Evolutionary conservation across 2,329 filamentous ascomycete genomes (phyloP), one percentile per base, ranked within the genome.

Genomic region (Neospermospora avenae): DNA sequence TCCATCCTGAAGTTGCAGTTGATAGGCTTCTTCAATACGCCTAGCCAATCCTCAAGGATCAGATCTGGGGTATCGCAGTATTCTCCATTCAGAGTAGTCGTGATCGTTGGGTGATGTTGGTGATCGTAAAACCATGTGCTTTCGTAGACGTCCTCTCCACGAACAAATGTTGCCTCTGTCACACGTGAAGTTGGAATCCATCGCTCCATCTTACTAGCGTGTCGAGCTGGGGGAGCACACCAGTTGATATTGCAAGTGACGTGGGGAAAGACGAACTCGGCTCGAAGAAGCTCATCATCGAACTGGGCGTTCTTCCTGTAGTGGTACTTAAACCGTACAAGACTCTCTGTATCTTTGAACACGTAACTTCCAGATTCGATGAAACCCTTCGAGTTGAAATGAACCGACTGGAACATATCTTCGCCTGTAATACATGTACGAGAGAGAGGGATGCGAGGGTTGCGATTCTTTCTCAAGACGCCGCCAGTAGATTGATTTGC

Each of bases 171-270:
- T 4, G 81, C 81, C 68, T 82, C 78, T 3, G 77, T 81, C 2
- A 83, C 79, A 54, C 80, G 79, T 18, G 80, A 77, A 62, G 81
- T 79, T 6, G 81, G 81, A 56, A 83, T 82, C 67, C 81, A 83
- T 52, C 77, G 75, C 51, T 83, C 78, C 58, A 78, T 73, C 68
- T 80, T 81, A 63, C 81, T 77, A 3, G 78, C 76, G 63, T 78
- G 77, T 18, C 76, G 76, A 39, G 76, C 74, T 3, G 80, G 80
- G 57, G 80, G 79, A 31, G 78, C 78, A 65, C 77, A 80, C 81
- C 81, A 84, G 24, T 78, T 79, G 2, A 83, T 79, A 14, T 78
- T 81, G 64, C 77, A 79, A 42, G 76, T 81, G 63, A 83, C 78
- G 66, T 84, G 80, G 3, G 79, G 76, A 55, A 84, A 73, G 0